These are phyloP conservation scores for Yamadazyma sp. DNA, from an alignment of 1,139 yeast species.

Conservation along the genomic window DNA sequence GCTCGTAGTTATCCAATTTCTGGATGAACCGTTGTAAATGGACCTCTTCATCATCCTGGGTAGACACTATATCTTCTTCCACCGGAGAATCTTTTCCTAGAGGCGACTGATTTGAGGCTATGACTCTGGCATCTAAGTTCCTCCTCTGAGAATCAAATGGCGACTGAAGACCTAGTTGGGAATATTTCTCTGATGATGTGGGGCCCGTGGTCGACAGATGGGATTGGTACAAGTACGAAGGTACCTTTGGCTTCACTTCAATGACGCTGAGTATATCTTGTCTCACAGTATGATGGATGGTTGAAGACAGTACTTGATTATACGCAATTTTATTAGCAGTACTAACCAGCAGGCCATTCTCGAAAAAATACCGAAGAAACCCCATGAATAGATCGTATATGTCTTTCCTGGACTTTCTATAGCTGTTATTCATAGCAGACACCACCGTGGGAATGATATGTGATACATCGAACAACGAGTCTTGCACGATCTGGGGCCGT, in stretches of 20 bases:
- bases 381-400: conserved; percentile 5
- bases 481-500: conserved; percentile 3
- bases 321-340: conserved; percentile 7
- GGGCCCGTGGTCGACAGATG: background rate
- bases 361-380: conserved; percentile 6
- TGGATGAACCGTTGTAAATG: background rate
- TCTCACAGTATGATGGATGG: conserved; percentile 6
- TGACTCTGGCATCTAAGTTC: too few relatives aligned
- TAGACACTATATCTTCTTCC: background rate
- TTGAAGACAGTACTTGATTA: conserved; percentile 3
- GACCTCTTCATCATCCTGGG: background rate
- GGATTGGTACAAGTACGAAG: background rate
- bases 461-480: conserved; percentile 3
- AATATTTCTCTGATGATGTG: background rate
- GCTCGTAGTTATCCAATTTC: conserved; percentile 2
- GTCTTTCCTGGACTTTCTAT: conserved; percentile 5
- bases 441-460: conserved; percentile 5
- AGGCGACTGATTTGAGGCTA: background rate
- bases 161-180: conserved; percentile 2
- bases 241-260: conserved; percentile 1
- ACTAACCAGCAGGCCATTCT: conserved; percentile 3
- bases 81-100: background rate
- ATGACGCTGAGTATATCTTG: conserved; percentile 8
- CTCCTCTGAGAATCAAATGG: conserved; percentile 1
- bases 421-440: conserved; percentile 5